phyloP scores from a whole-genome alignment of 2,329 filamentous ascomycete genomes.

The Aspergillus viridinutans region DNA sequence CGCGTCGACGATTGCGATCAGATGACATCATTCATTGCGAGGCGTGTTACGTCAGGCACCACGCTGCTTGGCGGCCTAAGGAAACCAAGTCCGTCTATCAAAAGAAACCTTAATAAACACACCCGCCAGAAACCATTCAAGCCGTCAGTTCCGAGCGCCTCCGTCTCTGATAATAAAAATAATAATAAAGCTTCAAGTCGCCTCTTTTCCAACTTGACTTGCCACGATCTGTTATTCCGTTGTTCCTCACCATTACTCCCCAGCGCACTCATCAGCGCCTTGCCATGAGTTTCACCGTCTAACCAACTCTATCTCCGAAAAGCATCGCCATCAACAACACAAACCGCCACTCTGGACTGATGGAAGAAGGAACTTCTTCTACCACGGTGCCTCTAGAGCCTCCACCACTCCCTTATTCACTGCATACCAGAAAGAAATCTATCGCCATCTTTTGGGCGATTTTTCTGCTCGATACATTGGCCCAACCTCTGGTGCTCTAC shows the following conservation, averaged over 20 bases:
- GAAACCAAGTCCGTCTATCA: not conserved
- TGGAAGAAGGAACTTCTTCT: conserved; percentile 31
- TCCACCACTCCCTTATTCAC: conserved; percentile 54
- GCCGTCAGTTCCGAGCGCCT: not conserved
- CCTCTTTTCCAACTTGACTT: not conserved
- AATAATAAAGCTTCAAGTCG: not conserved
- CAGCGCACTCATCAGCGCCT: not conserved
- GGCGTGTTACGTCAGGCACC: conserved; percentile 23
- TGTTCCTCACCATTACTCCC: not conserved
- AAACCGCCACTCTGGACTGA: conserved; percentile 8
- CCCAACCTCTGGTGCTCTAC: conserved; percentile 57
- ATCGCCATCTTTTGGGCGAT: conserved; percentile 58
- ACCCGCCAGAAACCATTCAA: not conserved
- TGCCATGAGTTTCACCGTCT: conserved; percentile 14
- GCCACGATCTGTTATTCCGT: not conserved
- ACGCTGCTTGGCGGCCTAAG: not conserved
- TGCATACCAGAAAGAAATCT: conserved; percentile 51
- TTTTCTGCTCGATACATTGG: conserved; percentile 56
- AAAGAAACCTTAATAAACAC: not conserved
- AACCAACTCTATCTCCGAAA: not conserved
- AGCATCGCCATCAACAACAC: not conserved
- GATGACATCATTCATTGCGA: conserved; percentile 22
- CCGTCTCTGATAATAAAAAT: not conserved
- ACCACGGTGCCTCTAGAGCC: conserved; percentile 24
- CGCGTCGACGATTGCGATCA: not conserved